phyloP scores from a whole-genome alignment of 75 land plant genomes.

The Gnetum montanum region DNA sequence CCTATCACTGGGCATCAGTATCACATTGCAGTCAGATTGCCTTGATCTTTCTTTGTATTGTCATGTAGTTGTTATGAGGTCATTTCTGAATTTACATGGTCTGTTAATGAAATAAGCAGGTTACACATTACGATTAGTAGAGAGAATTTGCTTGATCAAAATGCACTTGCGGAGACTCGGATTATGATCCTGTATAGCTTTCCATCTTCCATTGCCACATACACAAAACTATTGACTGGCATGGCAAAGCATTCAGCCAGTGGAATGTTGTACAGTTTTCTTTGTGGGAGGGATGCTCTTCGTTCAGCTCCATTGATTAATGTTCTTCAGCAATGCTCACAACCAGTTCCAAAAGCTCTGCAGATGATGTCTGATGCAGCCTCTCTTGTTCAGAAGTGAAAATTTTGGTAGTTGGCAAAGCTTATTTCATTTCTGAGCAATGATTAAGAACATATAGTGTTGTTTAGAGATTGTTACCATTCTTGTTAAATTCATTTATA shows the following conservation, averaged over 20 bases:
- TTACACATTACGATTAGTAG: not conserved
- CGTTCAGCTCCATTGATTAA: conserved; percentile 29
- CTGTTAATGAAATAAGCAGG: too few relatives aligned
- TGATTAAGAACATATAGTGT: too few relatives aligned
- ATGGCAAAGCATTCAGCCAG: conserved; percentile 36
- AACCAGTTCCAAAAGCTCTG: conserved; percentile 37
- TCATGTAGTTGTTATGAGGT: too few relatives aligned
- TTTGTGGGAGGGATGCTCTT: conserved; percentile 27
- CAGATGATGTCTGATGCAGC: conserved; percentile 30
- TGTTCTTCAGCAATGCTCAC: conserved; percentile 34
- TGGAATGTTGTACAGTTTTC: conserved; percentile 43
- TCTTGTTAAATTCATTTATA: too few relatives aligned
- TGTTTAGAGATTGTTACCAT: too few relatives aligned
- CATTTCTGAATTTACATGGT: too few relatives aligned
- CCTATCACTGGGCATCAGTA: too few relatives aligned
- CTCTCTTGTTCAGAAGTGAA: not conserved
- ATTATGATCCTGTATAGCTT: conserved; percentile 20
- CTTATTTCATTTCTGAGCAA: too few relatives aligned
- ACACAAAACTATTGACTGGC: conserved; percentile 26
- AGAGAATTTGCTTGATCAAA: not conserved
- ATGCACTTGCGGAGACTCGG: not conserved
- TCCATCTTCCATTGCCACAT: conserved; percentile 22
- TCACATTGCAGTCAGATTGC: too few relatives aligned
- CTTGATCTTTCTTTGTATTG: too few relatives aligned
- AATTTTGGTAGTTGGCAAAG: too few relatives aligned